These are phyloP conservation scores for Lachnellula occidentalis DNA, from an alignment of 2,329 filamentous ascomycete species.

Conservation along the genomic window DNA sequence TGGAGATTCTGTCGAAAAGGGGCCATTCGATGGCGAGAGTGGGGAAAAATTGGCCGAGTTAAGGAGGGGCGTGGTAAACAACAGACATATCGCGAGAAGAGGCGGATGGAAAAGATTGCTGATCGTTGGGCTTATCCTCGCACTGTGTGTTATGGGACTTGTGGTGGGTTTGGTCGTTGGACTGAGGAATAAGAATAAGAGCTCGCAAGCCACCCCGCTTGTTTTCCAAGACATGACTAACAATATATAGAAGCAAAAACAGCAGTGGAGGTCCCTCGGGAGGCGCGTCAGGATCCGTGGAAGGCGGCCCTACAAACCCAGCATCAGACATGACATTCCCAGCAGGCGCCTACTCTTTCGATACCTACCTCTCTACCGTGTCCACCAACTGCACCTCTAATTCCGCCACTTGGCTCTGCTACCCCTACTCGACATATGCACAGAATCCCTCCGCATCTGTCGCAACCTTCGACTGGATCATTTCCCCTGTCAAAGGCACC, in stretches of 20 bases:
- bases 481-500: slow-evolving; percentile 38
- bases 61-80: slow-evolving; percentile 16
- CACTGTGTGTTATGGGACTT: slow-evolving; percentile 27
- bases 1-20: slow-evolving; percentile 7
- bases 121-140: slow-evolving; percentile 20
- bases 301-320: slow-evolving; percentile 10
- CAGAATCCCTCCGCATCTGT: slow-evolving; percentile 35
- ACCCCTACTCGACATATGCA: slow-evolving; percentile 48
- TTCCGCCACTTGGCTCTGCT: slow-evolving; percentile 56
- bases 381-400: slow-evolving; percentile 53
- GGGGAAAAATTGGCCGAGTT: slow-evolving; percentile 20
- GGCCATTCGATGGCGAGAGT: slow-evolving; percentile 6
- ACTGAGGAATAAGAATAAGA: slow-evolving; percentile 21
- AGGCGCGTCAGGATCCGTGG: slow-evolving; percentile 13
- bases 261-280: slow-evolving; percentile 7
- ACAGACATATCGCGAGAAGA: slow-evolving; percentile 27
- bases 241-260: slow-evolving; percentile 4
- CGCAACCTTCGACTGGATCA: slow-evolving; percentile 57
- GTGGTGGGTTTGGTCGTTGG: slow-evolving; percentile 31
- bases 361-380: slow-evolving; percentile 50
- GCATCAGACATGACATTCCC: slow-evolving; percentile 42
- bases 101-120: slow-evolving; percentile 31
- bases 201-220: slow-evolving; percentile 5
- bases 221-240: background rate
- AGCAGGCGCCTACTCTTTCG: slow-evolving; percentile 55